These are phyloP conservation scores for Herpotrichia juniperi DNA, from an alignment of 2,329 filamentous ascomycete species.

Conservation along the genomic window DNA sequence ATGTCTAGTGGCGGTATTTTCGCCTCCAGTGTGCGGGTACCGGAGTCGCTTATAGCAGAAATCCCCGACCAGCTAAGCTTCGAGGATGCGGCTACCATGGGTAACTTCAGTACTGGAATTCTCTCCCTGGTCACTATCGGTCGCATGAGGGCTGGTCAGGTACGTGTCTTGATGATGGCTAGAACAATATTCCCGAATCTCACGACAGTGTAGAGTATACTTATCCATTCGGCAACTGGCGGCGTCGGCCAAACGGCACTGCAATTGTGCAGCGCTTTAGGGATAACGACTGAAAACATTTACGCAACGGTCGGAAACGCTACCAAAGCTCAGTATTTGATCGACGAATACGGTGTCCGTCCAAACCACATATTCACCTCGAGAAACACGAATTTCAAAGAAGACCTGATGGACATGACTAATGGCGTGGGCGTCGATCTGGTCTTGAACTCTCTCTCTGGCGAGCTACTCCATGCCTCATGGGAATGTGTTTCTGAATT, in stretches of 20 bases:
- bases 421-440: conserved; percentile 33
- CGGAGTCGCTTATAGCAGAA: conserved; percentile 4
- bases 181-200: too few species aligned
- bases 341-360: conserved; percentile 10
- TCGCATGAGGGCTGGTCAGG: background rate
- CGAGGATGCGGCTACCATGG: background rate
- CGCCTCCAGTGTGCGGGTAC: background rate
- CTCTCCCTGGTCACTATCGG: background rate
- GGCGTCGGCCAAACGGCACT: conserved; percentile 22
- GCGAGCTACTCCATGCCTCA: conserved; percentile 35
- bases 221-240: too few species aligned
- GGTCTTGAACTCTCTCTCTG: conserved; percentile 29
- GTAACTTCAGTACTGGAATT: background rate
- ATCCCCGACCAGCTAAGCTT: background rate
- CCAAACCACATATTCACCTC: conserved; percentile 30
- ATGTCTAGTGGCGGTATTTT: conserved; percentile 6
- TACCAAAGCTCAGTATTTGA: conserved; percentile 13
- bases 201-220: background rate
- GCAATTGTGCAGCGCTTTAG: conserved; percentile 9
- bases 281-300: conserved; percentile 18
- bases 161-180: background rate
- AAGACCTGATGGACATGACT: conserved; percentile 22
- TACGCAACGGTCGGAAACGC: conserved; percentile 19
- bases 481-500: conserved; percentile 51
- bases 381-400: conserved; percentile 25